These are phyloP conservation scores for Fremontodendron californicum DNA, from an alignment of 345 rosid genomes.

Conservation along the genomic window DNA sequence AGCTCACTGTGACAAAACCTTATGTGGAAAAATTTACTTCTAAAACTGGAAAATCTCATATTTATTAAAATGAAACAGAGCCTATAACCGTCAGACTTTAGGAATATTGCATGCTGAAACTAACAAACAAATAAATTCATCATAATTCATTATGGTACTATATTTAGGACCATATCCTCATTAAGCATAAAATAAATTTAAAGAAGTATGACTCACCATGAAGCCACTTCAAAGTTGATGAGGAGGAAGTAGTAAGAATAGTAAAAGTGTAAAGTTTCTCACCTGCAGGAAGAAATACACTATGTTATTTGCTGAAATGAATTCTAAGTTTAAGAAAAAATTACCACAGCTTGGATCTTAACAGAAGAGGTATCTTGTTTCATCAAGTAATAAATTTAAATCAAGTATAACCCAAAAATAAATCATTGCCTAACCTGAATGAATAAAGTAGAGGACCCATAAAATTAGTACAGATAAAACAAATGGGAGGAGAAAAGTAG, in stretches of 20 bases:
- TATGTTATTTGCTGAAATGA: not conserved
- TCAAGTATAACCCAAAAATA: not conserved
- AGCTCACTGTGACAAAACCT: not conserved
- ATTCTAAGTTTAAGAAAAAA: not conserved
- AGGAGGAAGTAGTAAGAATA: slow-evolving; percentile 69
- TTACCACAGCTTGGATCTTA: not conserved
- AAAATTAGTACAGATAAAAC: not conserved
- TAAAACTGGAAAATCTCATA: not conserved
- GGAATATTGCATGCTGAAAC: not conserved
- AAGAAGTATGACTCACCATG: slow-evolving; percentile 62
- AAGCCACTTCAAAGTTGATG: slow-evolving; percentile 64
- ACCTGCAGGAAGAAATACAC: slow-evolving; percentile 43
- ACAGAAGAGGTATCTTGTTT: not conserved
- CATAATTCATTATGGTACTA: not conserved
- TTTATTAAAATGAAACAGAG: not conserved
- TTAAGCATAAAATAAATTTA: not conserved
- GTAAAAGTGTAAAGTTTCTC: slow-evolving; percentile 74
- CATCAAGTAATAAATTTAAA: not conserved
- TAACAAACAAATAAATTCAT: not conserved
- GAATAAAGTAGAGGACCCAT: not conserved
- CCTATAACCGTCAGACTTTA: not conserved
- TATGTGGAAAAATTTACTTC: not conserved
- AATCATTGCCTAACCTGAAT: not conserved
- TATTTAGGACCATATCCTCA: not conserved
- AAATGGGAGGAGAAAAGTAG: not conserved